Evolutionary conservation across 2,329 filamentous ascomycete species (phyloP), one percentile per base, ranked within the genome.

Genomic region (Xylariaceae sp.): DNA sequence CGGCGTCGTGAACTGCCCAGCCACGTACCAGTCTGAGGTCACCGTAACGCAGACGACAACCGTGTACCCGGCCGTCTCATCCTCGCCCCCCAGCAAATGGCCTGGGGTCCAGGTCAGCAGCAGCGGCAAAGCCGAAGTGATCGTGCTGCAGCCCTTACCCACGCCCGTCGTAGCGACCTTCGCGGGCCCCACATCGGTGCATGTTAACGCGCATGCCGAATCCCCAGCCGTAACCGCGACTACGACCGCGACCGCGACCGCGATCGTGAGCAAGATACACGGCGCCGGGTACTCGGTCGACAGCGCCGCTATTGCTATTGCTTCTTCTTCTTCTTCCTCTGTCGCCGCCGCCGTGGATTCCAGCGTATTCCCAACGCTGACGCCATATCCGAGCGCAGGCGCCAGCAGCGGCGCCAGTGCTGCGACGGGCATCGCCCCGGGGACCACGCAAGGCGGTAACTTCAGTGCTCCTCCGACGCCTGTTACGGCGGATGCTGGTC

Each of bases 1-100:
- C 1, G 55, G 55, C 16, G 55, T 44, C 4, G 45, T 55, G 27
- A 57, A 57, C 27, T 55, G 55, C 7, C 55, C 55, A 23, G 30
- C 51, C 11, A 33, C 45, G n/a, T 57, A 57, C 41, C 55, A 57
- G 9, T 23, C 41, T 13, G 37, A 45, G 21, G 51, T 51, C 1
- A 26, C 48, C 42, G 55, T 44, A 10, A 57, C 55, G 2, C 41
- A 43, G 13, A 57, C 55, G 11, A 55, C 50, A 6, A 57, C 51
- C 4, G 15, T 54, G 20, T 57, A 43, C 24, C 50, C 55, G n/a
- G n/a, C n/a, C n/a, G n/a, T n/a, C n/a, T n/a, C n/a, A n/a, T n/a
- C n/a, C n/a, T n/a, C n/a, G n/a, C n/a, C n/a, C n/a, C n/a, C n/a
- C n/a, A n/a, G n/a, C n/a, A n/a, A n/a, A n/a, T n/a, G n/a, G n/a